Evolutionary conservation across 139 green algal genomes (phyloP), one percentile per base, ranked within the genome.

Genomic region (Chlorella sp.): DNA sequence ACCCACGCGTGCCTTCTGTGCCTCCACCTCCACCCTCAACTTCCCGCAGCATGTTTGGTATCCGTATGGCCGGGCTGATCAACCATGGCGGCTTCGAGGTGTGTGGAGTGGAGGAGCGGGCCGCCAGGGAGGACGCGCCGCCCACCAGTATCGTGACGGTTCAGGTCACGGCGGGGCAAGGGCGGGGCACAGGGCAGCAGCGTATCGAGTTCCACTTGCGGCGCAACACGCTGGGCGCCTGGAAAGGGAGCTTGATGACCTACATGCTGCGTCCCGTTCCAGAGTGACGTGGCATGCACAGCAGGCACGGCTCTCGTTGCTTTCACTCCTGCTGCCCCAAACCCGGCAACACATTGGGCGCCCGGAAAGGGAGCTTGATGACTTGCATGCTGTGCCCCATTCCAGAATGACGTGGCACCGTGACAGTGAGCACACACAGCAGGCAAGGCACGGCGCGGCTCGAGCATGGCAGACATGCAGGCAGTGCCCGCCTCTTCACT

Each of bases 231-330:
- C 76, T 93, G 32, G 95, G 95, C 9, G 86, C 90, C 2, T 94
- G 90, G 64, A 92, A 95, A 39, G 95, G 95, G 2, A 88, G 79
- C 0, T 96, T 93, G 90, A 95, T 96, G 92, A 96, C 88, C 11
- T 87, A 69, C 48, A 82, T 86, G 79, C 66, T 93, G n/a, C 61
- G 28, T 0, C 39, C 30, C 19, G 30, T 30, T 28, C 42, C 22
- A 12, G 42, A 85, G 79, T 26, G 64, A 48, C 39, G 79, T 37
- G 26, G 78, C 39, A 19, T 71, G 64, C 64, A 71, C 64, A 9
- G 48, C 48, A 57, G 48, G 48, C 48, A 57, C 48, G 9, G 7
- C 9, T 57, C 64, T 73, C 21, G 68, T 22, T 24, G 15, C 68
- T 76, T 22, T 30, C 19, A 76, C 68, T n/a, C n/a, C n/a, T n/a